Conservation (phyloP, 202 grass and related monocot species). For the Digitaria exilis region DNA sequence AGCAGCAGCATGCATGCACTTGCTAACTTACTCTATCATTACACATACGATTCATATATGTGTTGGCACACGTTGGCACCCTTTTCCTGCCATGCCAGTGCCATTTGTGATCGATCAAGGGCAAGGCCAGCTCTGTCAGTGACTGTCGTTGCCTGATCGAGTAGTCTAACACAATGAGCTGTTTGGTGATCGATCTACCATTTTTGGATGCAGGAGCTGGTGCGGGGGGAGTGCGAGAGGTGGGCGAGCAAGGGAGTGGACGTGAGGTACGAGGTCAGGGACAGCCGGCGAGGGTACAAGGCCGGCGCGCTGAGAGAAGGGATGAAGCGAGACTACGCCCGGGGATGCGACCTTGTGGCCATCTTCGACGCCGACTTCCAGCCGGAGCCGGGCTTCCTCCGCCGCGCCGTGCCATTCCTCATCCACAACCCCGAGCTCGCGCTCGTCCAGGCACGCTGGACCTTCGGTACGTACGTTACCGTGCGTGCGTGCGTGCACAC, state of each 20-base stretch:
- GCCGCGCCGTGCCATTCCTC: constrained; percentile 77
- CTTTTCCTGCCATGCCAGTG: too few species aligned
- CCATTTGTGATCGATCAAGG: too few species aligned
- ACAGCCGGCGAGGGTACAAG: constrained; percentile 77
- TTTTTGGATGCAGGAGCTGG: constrained; percentile 58
- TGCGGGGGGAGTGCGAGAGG: constrained; percentile 53
- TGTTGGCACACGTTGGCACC: too few species aligned
- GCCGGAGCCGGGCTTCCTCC: constrained; percentile 70
- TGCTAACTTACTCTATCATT: not conserved
- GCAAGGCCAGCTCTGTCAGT: too few species aligned
- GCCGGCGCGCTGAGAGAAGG: constrained; percentile 84
- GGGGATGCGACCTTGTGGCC: constrained; percentile 64
- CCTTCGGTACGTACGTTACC: constrained; percentile 76
- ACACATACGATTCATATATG: too few species aligned
- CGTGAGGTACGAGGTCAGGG: constrained; percentile 83
- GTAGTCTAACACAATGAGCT: too few species aligned
- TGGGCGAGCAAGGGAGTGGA: constrained; percentile 86
- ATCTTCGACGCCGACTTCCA: constrained; percentile 98
- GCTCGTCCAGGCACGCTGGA: constrained; percentile 88
- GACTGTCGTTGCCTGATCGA: too few species aligned
- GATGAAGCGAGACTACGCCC: constrained; percentile 82
- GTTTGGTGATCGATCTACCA: too few species aligned
- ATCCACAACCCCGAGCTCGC: constrained; percentile 73
- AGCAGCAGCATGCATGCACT: not conserved
- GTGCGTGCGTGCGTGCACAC: too few species aligned